Evolutionary conservation across 2,329 filamentous ascomycete genomes (phyloP), one percentile per base, ranked within the genome.

Genomic region (Aspergillus tubingensis): DNA sequence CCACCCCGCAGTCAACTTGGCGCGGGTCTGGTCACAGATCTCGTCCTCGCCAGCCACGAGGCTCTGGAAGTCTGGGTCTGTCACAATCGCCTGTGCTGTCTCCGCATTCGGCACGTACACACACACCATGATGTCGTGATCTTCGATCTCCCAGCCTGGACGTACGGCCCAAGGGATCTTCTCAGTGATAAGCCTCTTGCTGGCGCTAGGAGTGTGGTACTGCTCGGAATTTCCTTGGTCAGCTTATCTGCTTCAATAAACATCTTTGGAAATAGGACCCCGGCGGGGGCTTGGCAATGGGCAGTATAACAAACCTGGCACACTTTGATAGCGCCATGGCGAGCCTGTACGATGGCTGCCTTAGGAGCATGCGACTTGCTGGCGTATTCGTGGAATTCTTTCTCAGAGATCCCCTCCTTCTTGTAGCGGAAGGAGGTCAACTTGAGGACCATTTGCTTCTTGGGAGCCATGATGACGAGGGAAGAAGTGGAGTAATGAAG

Each of bases 371-470:
- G 52, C 10, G 8, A 41, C 32, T 54, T 43, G 52, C 19, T 54
- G 21, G 25, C 19, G 8, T 54, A 54, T 8, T 54, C 52, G 13
- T 54, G 52, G 38, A 54, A 54, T 15, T 54, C 52, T 23, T 54
- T 30, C 19, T 54, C 52, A 3, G 52, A 41, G 52, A 54, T 54
- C 21, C 19, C 19, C 7, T 21, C 52, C 21, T 54, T 54, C 52
- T 54, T 54, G 36, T 30, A 30, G 23, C 52, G 52, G 21, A 54
- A 54, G 38, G 52, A 21, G 21, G 36, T 54, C 11, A 54, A 38
- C 19, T 54, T 54, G n/a, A 54, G 19, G 11, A 54, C 52, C 19
- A n/a, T 54, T 36, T 54, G 36, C 39, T 54, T 54, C 38, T 54
- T 8, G 36, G 36, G 52, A 10, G 52, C 32, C 52, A 54, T 54